These are phyloP conservation scores for Aspergillus haitiensis DNA, from an alignment of 495 filamentous ascomycete species.

Conservation along the genomic window DNA sequence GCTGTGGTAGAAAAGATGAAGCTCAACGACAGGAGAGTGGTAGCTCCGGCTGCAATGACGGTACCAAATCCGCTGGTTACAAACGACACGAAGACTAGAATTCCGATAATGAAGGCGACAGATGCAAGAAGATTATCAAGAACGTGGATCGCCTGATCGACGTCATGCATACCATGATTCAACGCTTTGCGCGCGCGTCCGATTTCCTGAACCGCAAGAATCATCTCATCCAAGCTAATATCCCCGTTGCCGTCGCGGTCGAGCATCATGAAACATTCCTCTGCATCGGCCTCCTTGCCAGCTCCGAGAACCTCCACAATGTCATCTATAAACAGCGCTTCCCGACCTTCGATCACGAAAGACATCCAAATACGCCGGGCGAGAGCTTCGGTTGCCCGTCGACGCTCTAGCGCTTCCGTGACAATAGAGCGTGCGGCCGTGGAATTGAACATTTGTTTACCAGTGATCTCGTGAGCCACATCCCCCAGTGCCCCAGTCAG, in stretches of 20 bases:
- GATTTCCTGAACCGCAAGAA: slow-evolving; percentile 79
- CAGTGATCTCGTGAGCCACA: slow-evolving; percentile 88
- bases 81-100: slow-evolving; percentile 90
- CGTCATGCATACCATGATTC: slow-evolving; percentile 90
- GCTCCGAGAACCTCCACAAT: slow-evolving; percentile 82
- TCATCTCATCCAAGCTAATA: slow-evolving; percentile 92
- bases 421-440: slow-evolving; percentile 85
- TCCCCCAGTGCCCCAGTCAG: slow-evolving; percentile 91
- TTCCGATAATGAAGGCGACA: slow-evolving; percentile 73
- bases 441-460: slow-evolving; percentile 91
- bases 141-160: slow-evolving; percentile 89
- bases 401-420: slow-evolving; percentile 81
- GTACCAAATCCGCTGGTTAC: slow-evolving; percentile 81
- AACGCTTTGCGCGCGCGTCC: slow-evolving; percentile 82
- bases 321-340: slow-evolving; percentile 77
- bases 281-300: slow-evolving; percentile 67
- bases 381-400: slow-evolving; percentile 78
- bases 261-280: slow-evolving; percentile 75
- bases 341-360: slow-evolving; percentile 86
- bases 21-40: slow-evolving; percentile 87
- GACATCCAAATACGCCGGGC: slow-evolving; percentile 97
- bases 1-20: slow-evolving; percentile 91
- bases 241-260: slow-evolving; percentile 92
- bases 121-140: slow-evolving; percentile 80
- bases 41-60: slow-evolving; percentile 90